phyloP scores from a whole-genome alignment of 257 asterid genomes.

The Solanum bulbocastanum region DNA sequence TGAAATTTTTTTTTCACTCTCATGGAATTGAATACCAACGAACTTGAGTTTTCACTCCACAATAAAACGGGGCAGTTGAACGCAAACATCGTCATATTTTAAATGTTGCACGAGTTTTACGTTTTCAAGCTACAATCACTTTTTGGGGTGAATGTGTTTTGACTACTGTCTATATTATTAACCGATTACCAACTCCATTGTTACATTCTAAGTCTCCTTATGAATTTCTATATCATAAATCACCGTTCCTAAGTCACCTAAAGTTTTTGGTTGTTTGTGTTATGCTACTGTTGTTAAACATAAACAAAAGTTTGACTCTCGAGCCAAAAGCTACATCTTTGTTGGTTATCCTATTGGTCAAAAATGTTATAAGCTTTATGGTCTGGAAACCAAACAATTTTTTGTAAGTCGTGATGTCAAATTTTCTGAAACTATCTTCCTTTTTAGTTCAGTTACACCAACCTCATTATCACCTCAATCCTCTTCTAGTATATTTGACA shows the following conservation, averaged over 20 bases:
- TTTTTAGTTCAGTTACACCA: not conserved
- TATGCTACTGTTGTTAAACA: not conserved
- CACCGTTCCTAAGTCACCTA: not conserved
- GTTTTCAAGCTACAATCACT: not conserved
- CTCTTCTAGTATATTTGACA: not conserved
- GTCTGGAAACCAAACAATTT: not conserved
- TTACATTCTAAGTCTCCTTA: not conserved
- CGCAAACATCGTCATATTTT: not conserved
- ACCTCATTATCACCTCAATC: not conserved
- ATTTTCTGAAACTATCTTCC: not conserved
- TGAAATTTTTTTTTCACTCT: not conserved
- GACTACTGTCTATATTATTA: not conserved
- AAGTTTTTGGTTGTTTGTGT: constrained; percentile 1
- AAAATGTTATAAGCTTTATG: not conserved
- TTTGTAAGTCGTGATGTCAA: not conserved
- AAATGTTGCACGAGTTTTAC: not conserved
- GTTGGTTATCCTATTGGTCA: not conserved
- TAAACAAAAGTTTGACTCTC: not conserved
- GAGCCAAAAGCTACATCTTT: not conserved
- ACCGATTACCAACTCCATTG: not conserved
- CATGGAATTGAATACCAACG: not conserved
- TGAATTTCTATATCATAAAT: not conserved
- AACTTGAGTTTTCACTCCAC: not conserved
- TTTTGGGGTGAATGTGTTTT: not conserved
- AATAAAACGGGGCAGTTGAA: not conserved